Evolutionary conservation across 768 basidiomycete species (phyloP).

Genomic region (Candolleomyces aberdarensis): DNA sequence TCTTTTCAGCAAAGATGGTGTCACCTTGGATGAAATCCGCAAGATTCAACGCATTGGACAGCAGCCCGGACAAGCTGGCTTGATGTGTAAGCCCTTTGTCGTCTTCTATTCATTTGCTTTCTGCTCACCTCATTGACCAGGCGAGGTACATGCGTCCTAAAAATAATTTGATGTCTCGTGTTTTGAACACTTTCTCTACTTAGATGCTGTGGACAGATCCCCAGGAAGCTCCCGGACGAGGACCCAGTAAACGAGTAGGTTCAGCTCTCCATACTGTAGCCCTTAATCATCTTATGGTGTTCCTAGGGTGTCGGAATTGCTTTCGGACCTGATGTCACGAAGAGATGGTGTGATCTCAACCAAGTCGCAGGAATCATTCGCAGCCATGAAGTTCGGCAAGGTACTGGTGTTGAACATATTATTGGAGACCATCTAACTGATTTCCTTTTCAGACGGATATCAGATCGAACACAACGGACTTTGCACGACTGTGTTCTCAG

Average conservation of each 20-base stretch:
- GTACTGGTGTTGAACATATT: slow-evolving; percentile 26
- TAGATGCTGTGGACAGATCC: slow-evolving; percentile 97
- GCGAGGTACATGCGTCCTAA: slow-evolving; percentile 49
- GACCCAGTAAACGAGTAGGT: slow-evolving; percentile 91
- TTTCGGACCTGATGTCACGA: slow-evolving; percentile 94
- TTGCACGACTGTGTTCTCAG: slow-evolving; percentile 94
- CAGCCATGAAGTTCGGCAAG: slow-evolving; percentile 95
- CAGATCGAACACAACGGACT: slow-evolving; percentile 92
- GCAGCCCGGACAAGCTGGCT: slow-evolving; percentile 91
- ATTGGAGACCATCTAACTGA: background rate
- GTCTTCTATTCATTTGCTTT: slow-evolving; percentile 9
- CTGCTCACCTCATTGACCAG: slow-evolving; percentile 28
- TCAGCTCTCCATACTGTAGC: slow-evolving; percentile 7
- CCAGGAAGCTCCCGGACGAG: slow-evolving; percentile 82
- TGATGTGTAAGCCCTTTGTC: slow-evolving; percentile 75
- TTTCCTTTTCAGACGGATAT: slow-evolving; percentile 71
- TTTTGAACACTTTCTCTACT: slow-evolving; percentile 8
- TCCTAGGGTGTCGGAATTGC: slow-evolving; percentile 90
- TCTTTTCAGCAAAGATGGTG: slow-evolving; percentile 90
- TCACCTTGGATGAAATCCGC: slow-evolving; percentile 91
- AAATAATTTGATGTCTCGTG: background rate
- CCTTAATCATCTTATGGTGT: slow-evolving; percentile 11
- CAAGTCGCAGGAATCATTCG: slow-evolving; percentile 86
- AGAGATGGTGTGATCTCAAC: slow-evolving; percentile 84
- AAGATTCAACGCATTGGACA: slow-evolving; percentile 83